A percentile compares a stretch with the other conserved stretches of the same genome.
Evolutionary conservation across 352 stramenopile species (phyloP).

Genomic region (Globisporangium acanthophoron): DNA sequence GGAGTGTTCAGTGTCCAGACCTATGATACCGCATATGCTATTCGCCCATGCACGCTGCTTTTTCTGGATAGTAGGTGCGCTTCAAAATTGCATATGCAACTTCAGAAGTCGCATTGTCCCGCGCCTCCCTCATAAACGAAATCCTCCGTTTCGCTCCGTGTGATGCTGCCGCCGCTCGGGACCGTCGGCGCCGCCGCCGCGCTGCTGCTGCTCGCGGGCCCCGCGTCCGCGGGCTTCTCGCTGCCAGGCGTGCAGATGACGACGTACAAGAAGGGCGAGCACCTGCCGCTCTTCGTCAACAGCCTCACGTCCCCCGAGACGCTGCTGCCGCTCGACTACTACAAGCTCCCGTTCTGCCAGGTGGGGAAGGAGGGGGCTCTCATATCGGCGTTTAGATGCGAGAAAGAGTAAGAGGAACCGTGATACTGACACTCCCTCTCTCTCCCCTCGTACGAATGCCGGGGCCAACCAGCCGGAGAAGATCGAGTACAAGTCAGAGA

Average conservation of each 20-base stretch:
- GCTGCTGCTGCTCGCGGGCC: conserved; percentile 14
- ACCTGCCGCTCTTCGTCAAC: conserved; percentile 91
- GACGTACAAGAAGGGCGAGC: conserved; percentile 81
- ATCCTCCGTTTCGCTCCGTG: background rate
- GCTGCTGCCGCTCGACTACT: conserved; percentile 96
- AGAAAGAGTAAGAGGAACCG: background rate
- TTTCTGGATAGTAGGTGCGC: no score
- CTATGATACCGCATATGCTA: no score
- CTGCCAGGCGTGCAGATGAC: conserved; percentile 86
- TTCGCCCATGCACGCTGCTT: no score
- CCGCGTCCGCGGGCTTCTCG: conserved; percentile 39
- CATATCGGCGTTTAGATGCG: no score
- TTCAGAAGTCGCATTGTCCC: no score
- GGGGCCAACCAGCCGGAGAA: conserved; percentile 52
- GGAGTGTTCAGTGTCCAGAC: no score
- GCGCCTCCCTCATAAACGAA: no score
- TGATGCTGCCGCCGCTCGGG: background rate
- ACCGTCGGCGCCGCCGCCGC: background rate
- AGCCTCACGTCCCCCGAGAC: conserved; percentile 94
- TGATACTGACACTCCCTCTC: background rate
- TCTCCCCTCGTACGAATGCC: no score
- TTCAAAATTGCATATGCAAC: no score
- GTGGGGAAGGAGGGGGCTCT: conserved; percentile 14
- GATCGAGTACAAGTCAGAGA: conserved; percentile 97
- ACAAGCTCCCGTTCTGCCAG: conserved; percentile 96